A percentile compares a stretch with the other conserved stretches of the same genome.
Evolutionary conservation across 2,329 filamentous ascomycete genomes (phyloP).

Genomic region (Trichoderma sp.): DNA sequence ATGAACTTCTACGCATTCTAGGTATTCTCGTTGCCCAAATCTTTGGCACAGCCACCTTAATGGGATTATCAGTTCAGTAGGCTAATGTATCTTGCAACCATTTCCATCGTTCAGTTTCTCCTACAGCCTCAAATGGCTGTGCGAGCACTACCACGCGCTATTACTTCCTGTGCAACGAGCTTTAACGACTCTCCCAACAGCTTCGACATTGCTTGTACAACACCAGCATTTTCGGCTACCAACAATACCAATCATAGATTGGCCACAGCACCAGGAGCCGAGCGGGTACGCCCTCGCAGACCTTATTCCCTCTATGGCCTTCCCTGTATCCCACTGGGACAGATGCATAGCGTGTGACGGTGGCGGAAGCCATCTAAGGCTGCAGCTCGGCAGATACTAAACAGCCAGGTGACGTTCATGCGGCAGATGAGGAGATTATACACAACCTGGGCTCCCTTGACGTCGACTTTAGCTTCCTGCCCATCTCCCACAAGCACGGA

Average conservation of each 20-base stretch:
- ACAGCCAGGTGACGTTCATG: not conserved
- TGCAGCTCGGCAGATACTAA: conserved; percentile 3
- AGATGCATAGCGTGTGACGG: not conserved
- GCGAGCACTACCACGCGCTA: conserved; percentile 14
- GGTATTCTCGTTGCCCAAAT: too few relatives aligned
- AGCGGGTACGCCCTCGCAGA: not conserved
- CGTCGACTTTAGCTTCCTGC: not conserved
- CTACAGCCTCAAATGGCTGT: not conserved
- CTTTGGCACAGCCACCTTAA: too few relatives aligned
- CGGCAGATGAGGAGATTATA: not conserved
- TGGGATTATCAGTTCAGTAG: too few relatives aligned
- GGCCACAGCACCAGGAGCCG: conserved; percentile 1
- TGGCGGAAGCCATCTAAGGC: not conserved
- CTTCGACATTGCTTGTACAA: not conserved
- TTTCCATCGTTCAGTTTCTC: not conserved
- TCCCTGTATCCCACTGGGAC: not conserved
- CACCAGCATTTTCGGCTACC: conserved; percentile 12
- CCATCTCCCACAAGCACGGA: conserved; percentile 7
- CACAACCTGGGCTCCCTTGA: not conserved
- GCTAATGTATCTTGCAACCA: not conserved
- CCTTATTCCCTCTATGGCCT: not conserved
- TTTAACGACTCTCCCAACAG: not conserved
- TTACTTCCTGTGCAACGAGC: conserved; percentile 13
- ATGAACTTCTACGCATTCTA: not conserved
- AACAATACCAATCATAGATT: conserved; percentile 5